Evolutionary conservation across 2,329 filamentous ascomycete species (phyloP).

Genomic region (Sporothrix protearum): DNA sequence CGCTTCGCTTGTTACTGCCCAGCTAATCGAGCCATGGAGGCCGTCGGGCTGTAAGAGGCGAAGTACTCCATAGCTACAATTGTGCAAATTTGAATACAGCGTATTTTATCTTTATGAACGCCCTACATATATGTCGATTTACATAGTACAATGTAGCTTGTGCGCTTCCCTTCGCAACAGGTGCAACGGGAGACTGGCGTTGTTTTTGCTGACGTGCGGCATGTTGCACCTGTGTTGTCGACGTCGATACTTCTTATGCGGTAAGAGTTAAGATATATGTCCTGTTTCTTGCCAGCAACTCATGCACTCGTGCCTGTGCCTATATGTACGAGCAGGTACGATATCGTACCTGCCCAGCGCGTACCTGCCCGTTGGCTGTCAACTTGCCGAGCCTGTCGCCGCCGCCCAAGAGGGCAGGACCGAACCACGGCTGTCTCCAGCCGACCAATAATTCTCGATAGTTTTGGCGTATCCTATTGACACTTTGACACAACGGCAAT

Average conservation of each 20-base stretch:
- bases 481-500: conserved; percentile 7
- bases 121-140: not conserved
- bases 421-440: not conserved
- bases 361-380: conserved; percentile 2
- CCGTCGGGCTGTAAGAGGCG: not conserved
- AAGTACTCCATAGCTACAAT: not conserved
- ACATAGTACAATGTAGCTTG: not conserved
- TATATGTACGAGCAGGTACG: too few species aligned
- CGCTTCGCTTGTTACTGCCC: not conserved
- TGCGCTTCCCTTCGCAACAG: not conserved
- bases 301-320: not conserved
- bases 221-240: not conserved
- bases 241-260: not conserved
- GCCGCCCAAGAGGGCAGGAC: conserved; percentile 4
- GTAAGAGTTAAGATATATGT: not conserved
- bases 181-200: not conserved
- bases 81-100: not conserved
- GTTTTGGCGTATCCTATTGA: not conserved
- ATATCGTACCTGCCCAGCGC: not conserved
- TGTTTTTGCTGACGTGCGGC: not conserved
- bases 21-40: not conserved
- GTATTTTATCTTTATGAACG: not conserved
- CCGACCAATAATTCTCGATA: not conserved
- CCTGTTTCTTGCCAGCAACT: not conserved
- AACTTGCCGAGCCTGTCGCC: not conserved